Conservation (phyloP, 2,329 filamentous ascomycete genomes). For the Aquanectria penicillioides region DNA sequence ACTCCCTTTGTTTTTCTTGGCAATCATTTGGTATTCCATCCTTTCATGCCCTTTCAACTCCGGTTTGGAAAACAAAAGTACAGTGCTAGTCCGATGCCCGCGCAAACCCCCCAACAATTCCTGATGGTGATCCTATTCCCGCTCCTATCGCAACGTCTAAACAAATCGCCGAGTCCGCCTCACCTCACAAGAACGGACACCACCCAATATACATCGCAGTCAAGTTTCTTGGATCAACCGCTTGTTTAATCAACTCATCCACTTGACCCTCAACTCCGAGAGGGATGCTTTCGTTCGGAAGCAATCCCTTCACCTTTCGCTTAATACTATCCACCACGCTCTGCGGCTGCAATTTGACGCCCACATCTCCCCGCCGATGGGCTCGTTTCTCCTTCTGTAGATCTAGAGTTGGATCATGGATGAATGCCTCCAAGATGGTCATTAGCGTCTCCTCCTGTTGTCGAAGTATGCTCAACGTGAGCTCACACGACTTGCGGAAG, state of each 20-base stretch:
- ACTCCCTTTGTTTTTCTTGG: background rate
- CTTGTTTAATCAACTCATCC: slow-evolving; percentile 91
- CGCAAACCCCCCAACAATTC: background rate
- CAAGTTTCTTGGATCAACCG: slow-evolving; percentile 81
- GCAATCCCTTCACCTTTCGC: slow-evolving; percentile 84
- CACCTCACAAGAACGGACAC: slow-evolving; percentile 71
- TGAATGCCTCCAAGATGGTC: slow-evolving; percentile 96
- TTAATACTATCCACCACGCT: slow-evolving; percentile 91
- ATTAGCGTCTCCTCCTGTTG: slow-evolving; percentile 97
- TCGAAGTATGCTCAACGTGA: slow-evolving; percentile 84
- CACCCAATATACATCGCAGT: slow-evolving; percentile 98
- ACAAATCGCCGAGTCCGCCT: too few species aligned
- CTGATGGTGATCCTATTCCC: background rate
- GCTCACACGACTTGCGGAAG: slow-evolving; percentile 89
- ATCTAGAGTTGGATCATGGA: slow-evolving; percentile 96
- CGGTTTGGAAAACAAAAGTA: too few species aligned
- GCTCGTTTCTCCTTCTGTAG: slow-evolving; percentile 75
- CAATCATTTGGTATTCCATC: background rate
- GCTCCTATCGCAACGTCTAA: slow-evolving; percentile 5
- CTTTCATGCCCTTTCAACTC: background rate
- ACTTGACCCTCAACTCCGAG: slow-evolving; percentile 96
- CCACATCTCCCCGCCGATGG: slow-evolving; percentile 49
- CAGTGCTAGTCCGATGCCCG: background rate
- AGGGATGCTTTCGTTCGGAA: slow-evolving; percentile 89
- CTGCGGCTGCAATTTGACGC: slow-evolving; percentile 64